Percentiles rank a stretch among this genome's conserved stretches.
phyloP scores from a whole-genome alignment of 2,329 filamentous ascomycete genomes.

The Aureobasidium sp. region DNA sequence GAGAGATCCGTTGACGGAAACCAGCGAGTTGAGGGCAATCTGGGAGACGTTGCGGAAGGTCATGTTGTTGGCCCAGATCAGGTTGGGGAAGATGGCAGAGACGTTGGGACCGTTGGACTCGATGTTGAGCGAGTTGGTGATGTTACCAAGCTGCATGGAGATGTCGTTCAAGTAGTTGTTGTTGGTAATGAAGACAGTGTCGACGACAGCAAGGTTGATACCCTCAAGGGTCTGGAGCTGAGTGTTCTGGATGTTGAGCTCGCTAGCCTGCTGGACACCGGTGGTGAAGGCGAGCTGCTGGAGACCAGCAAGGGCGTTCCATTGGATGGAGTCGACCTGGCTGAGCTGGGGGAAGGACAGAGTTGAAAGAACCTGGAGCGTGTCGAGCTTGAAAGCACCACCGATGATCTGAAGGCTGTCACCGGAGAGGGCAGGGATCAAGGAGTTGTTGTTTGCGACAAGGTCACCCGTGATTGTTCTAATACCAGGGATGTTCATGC shows the following conservation, averaged over 20 bases:
- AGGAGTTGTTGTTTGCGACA: constrained; percentile 43
- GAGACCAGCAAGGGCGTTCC: constrained; percentile 61
- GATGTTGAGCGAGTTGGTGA: constrained; percentile 62
- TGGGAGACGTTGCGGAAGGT: constrained; percentile 71
- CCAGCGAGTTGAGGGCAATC: constrained; percentile 64
- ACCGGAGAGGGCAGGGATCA: constrained; percentile 56
- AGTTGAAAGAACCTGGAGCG: constrained; percentile 58
- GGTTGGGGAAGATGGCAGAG: constrained; percentile 64
- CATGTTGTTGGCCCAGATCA: constrained; percentile 70
- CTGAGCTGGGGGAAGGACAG: constrained; percentile 59
- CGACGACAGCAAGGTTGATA: constrained; percentile 68
- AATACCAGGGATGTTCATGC: constrained; percentile 55
- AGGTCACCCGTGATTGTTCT: constrained; percentile 51
- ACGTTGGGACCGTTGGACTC: constrained; percentile 71
- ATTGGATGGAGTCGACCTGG: constrained; percentile 58
- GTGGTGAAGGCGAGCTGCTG: constrained; percentile 51
- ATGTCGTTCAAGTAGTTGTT: constrained; percentile 72
- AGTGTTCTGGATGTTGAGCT: constrained; percentile 76
- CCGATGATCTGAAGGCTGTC: constrained; percentile 55
- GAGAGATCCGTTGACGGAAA: constrained; percentile 66
- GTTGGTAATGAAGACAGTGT: constrained; percentile 76
- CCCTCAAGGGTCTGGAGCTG: constrained; percentile 68
- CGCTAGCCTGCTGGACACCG: constrained; percentile 58
- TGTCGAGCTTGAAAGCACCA: constrained; percentile 60
- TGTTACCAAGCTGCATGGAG: constrained; percentile 67